These are phyloP conservation scores for Eucalyptus curtisii DNA, from an alignment of 345 rosid genomes.

Conservation along the genomic window DNA sequence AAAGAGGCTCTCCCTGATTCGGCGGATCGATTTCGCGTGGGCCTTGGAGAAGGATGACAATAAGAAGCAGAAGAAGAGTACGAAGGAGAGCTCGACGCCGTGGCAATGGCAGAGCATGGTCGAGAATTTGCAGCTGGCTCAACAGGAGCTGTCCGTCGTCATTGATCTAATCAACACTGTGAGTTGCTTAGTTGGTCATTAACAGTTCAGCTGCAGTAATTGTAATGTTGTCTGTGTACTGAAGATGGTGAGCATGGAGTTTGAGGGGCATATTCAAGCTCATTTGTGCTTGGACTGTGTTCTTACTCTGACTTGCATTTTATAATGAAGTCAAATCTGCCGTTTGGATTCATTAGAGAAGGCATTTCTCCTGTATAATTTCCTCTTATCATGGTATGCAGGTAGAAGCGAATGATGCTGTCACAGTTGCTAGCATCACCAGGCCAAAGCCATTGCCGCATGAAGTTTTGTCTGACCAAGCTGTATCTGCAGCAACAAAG, in stretches of 20 bases:
- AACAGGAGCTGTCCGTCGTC: slow-evolving; percentile 84
- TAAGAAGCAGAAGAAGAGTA: slow-evolving; percentile 50
- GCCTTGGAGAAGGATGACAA: slow-evolving; percentile 61
- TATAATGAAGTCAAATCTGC: neutral
- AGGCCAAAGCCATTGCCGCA: slow-evolving; percentile 66
- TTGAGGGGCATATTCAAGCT: neutral
- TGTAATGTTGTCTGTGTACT: neutral
- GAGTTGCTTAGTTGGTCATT: slow-evolving; percentile 1
- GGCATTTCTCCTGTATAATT: neutral
- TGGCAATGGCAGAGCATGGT: slow-evolving; percentile 88
- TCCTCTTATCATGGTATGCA: slow-evolving; percentile 1
- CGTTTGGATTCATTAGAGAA: neutral
- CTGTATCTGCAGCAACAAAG: slow-evolving; percentile 89
- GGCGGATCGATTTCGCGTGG: slow-evolving; percentile 85
- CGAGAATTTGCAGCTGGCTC: slow-evolving; percentile 85
- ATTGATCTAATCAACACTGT: slow-evolving; percentile 86
- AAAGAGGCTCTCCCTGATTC: slow-evolving; percentile 64
- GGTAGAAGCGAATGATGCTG: slow-evolving; percentile 90
- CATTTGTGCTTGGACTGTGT: neutral
- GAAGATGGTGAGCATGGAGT: neutral
- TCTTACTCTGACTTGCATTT: neutral
- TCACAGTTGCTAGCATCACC: slow-evolving; percentile 71
- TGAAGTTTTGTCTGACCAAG: slow-evolving; percentile 68
- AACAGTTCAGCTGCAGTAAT: neutral
- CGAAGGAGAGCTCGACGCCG: slow-evolving; percentile 43